Evolutionary conservation across 1,284 basidiomycete genomes (phyloP).

Genomic region (Mycena citricolor): DNA sequence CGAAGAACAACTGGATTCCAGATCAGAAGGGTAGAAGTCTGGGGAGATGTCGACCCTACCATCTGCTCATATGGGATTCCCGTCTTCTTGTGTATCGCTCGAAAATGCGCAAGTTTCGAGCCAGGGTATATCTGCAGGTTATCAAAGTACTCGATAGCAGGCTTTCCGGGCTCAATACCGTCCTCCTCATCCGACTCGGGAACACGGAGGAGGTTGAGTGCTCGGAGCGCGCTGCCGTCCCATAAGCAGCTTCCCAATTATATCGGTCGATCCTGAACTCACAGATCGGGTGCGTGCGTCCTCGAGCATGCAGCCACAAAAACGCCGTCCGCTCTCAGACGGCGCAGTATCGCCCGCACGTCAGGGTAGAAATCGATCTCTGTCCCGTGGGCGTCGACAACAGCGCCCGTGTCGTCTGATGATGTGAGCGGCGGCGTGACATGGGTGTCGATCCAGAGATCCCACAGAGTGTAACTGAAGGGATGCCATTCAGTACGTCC

Average conservation of each 20-base stretch:
- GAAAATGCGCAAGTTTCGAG: conserved; percentile 84
- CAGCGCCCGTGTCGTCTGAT: conserved; percentile 33
- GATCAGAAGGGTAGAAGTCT: conserved; percentile 6
- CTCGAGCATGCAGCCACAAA: conserved; percentile 77
- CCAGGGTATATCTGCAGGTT: conserved; percentile 85
- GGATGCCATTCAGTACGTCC: conserved; percentile 14
- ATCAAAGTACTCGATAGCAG: conserved; percentile 73
- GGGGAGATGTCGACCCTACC: conserved; percentile 43
- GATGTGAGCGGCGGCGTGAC: conserved; percentile 41
- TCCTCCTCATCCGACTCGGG: conserved; percentile 45
- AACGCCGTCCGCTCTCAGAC: conserved; percentile 53
- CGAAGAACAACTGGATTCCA: conserved; percentile 78
- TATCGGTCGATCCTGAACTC: conserved; percentile 31
- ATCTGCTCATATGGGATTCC: conserved; percentile 83
- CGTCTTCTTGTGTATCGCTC: conserved; percentile 71
- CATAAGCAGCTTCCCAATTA: not conserved
- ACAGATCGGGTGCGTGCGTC: conserved; percentile 72
- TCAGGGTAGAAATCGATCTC: conserved; percentile 61
- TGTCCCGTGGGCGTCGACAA: conserved; percentile 37
- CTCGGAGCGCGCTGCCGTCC: conserved; percentile 66
- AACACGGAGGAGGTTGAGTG: conserved; percentile 67
- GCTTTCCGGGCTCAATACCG: conserved; percentile 37
- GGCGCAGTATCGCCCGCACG: conserved; percentile 74
- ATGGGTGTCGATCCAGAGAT: conserved; percentile 82
- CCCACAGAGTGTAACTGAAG: conserved; percentile 81